These are phyloP conservation scores for Verticillium albo-atrum DNA, from an alignment of 2,329 filamentous ascomycete genomes.

Conservation along the genomic window DNA sequence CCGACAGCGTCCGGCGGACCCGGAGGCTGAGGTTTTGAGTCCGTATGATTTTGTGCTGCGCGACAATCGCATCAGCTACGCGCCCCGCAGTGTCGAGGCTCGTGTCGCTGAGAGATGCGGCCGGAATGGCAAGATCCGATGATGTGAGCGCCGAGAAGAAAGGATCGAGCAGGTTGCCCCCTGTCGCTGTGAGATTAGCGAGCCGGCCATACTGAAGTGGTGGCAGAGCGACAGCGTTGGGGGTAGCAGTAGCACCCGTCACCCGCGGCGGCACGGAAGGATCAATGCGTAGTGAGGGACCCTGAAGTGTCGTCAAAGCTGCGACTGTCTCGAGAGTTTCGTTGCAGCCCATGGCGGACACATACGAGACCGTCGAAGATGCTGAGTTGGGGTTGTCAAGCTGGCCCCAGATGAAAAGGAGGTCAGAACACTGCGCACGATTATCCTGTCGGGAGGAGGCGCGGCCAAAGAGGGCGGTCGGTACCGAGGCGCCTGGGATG, in stretches of 20 bases:
- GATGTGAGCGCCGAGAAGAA: slow-evolving; percentile 30
- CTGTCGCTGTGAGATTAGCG: slow-evolving; percentile 16
- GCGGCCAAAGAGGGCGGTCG: slow-evolving; percentile 14
- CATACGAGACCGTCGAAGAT: slow-evolving; percentile 19
- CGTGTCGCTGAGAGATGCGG: slow-evolving; percentile 16
- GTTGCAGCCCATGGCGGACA: slow-evolving; percentile 32
- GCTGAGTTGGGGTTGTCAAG: slow-evolving; percentile 16
- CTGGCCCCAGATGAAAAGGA: slow-evolving; percentile 30
- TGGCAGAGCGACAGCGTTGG: slow-evolving; percentile 16
- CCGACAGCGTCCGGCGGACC: slow-evolving; percentile 12
- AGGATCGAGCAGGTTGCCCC: slow-evolving; percentile 21
- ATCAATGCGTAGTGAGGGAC: slow-evolving; percentile 20
- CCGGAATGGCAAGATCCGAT: slow-evolving; percentile 26
- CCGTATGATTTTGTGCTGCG: slow-evolving; percentile 30
- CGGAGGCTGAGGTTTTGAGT: slow-evolving; percentile 26
- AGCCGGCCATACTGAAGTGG: slow-evolving; percentile 24
- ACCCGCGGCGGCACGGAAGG: slow-evolving; percentile 19
- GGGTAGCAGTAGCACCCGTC: slow-evolving; percentile 15
- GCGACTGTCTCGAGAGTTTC: slow-evolving; percentile 27
- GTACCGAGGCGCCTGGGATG: background rate
- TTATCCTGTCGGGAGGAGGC: slow-evolving; percentile 10
- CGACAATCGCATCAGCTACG: slow-evolving; percentile 25
- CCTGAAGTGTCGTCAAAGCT: slow-evolving; percentile 16
- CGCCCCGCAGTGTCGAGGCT: slow-evolving; percentile 8
- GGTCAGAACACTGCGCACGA: slow-evolving; percentile 22